Evolutionary conservation across 495 filamentous ascomycete genomes (phyloP).

Genomic region (Monascus purpureus): DNA sequence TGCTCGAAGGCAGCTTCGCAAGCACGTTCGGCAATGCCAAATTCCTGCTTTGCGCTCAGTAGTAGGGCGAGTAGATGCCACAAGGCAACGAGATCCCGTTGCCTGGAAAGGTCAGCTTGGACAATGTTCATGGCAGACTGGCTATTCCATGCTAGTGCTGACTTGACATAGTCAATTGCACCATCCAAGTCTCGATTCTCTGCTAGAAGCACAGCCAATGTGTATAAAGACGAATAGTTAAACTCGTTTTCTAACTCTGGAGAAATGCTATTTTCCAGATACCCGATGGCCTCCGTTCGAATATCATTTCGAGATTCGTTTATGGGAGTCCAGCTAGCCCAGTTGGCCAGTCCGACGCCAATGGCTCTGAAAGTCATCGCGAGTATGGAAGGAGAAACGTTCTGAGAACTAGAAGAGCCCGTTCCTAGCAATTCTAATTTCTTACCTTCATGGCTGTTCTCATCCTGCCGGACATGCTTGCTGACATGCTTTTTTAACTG

Average conservation of each 20-base stretch:
- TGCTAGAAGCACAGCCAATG: conserved; percentile 63
- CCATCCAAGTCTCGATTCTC: conserved; percentile 64
- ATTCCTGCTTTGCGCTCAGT: conserved; percentile 76
- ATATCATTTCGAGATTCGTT: conserved; percentile 51
- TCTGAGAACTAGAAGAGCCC: conserved; percentile 11
- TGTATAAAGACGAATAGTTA: conserved; percentile 61
- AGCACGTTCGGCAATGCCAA: conserved; percentile 58
- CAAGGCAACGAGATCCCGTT: conserved; percentile 28
- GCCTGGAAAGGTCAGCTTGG: conserved; percentile 17
- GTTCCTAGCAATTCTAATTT: conserved; percentile 8
- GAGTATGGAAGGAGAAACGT: conserved; percentile 38
- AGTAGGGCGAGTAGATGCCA: conserved; percentile 84
- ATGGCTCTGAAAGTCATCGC: conserved; percentile 65
- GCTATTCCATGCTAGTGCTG: conserved; percentile 32
- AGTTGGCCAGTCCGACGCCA: conserved; percentile 70
- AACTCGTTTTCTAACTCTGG: conserved; percentile 45
- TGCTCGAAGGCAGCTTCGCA: conserved; percentile 87
- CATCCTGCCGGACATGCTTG: conserved; percentile 23
- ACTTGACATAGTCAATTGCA: conserved; percentile 65
- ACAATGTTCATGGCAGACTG: conserved; percentile 8
- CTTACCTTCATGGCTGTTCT: conserved; percentile 21
- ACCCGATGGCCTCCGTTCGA: conserved; percentile 57
- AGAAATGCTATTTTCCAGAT: conserved; percentile 55
- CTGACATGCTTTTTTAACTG: conserved; percentile 53
- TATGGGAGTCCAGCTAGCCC: conserved; percentile 68